Evolutionary conservation across 257 asterid genomes (phyloP).

Genomic region (Gentiana straminea): DNA sequence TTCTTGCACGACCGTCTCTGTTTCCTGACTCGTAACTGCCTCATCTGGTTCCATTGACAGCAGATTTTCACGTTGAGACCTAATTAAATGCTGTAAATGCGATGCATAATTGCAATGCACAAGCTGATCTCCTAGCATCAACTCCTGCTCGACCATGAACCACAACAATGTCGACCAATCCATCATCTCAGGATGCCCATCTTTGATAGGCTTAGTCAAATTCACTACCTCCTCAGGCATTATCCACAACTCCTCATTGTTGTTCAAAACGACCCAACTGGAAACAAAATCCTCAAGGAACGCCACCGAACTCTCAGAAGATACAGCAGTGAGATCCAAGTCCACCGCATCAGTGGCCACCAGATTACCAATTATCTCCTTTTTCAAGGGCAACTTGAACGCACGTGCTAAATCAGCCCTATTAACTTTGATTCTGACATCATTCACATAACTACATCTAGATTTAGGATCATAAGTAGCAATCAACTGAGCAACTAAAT

Average conservation of each 20-base stretch:
- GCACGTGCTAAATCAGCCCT: conserved; percentile 74
- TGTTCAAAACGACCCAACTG: conserved; percentile 72
- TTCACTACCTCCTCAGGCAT: conserved; percentile 56
- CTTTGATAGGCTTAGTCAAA: conserved; percentile 51
- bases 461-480: conserved; percentile 43
- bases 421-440: conserved; percentile 30
- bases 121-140: conserved; percentile 53
- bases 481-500: conserved; percentile 59
- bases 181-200: conserved; percentile 76
- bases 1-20: conserved; percentile 16
- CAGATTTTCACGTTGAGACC: conserved; percentile 33
- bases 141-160: conserved; percentile 90
- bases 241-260: conserved; percentile 47
- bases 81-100: conserved; percentile 70
- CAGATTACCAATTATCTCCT: conserved; percentile 28
- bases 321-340: conserved; percentile 27
- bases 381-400: conserved; percentile 45
- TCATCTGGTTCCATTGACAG: conserved; percentile 20
- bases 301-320: conserved; percentile 41
- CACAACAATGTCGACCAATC: conserved; percentile 82
- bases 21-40: conserved; percentile 14
- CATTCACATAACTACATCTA: conserved; percentile 41
- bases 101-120: conserved; percentile 70
- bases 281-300: conserved; percentile 43
- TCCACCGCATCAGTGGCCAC: conserved; percentile 37